Evolutionary conservation across 2,329 filamentous ascomycete species (phyloP).

Genomic region (Phaeosphaeriaceae sp.): DNA sequence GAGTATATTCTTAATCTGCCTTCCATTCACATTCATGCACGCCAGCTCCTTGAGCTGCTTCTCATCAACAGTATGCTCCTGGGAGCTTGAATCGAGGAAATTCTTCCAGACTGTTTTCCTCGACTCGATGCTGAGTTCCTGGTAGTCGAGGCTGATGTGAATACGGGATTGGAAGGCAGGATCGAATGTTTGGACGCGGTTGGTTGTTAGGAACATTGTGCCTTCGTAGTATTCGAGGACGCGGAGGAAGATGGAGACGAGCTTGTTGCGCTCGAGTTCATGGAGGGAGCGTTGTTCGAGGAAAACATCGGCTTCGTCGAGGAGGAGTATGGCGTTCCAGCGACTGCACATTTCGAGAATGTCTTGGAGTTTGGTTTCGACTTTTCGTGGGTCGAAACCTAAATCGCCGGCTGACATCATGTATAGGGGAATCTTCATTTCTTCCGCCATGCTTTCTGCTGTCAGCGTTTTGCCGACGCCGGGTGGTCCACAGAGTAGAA

Average conservation of each 20-base stretch:
- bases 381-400: slow-evolving; percentile 55
- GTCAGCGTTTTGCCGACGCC: slow-evolving; percentile 38
- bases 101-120: slow-evolving; percentile 48
- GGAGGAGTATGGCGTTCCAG: slow-evolving; percentile 64
- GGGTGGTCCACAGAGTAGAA: slow-evolving; percentile 34
- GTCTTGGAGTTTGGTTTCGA: slow-evolving; percentile 79
- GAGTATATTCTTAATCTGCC: slow-evolving; percentile 59
- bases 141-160: slow-evolving; percentile 40
- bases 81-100: slow-evolving; percentile 43
- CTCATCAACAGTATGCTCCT: slow-evolving; percentile 16
- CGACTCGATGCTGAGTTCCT: slow-evolving; percentile 27
- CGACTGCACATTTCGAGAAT: slow-evolving; percentile 80
- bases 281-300: slow-evolving; percentile 57
- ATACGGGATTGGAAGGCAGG: slow-evolving; percentile 41
- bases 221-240: slow-evolving; percentile 44
- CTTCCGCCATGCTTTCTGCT: slow-evolving; percentile 26
- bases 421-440: slow-evolving; percentile 56
- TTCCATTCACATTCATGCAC: slow-evolving; percentile 54
- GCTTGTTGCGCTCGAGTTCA: slow-evolving; percentile 44
- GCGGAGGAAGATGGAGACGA: slow-evolving; percentile 49
- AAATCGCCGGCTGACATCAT: slow-evolving; percentile 82
- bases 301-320: slow-evolving; percentile 72
- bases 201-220: slow-evolving; percentile 45
- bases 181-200: slow-evolving; percentile 42
- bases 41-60: slow-evolving; percentile 42